Conservation (phyloP, 805 yeast genomes). For the Yarrowia sp. region DNA sequence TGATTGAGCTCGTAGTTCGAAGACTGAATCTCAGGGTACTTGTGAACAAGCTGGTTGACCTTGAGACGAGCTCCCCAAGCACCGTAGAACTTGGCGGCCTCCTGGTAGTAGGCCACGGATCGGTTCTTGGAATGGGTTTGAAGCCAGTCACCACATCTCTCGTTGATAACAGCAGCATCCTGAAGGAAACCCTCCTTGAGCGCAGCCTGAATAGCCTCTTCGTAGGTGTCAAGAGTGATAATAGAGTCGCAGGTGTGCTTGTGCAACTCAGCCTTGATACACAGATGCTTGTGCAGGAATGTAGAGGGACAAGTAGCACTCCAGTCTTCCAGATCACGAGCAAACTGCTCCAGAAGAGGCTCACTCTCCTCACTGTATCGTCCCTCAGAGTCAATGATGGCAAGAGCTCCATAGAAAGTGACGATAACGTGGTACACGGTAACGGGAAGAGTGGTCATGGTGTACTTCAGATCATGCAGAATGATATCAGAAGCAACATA, state of each 20-base stretch:
- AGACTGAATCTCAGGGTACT: conserved; percentile 50
- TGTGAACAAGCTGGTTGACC: conserved; percentile 43
- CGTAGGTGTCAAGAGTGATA: conserved; percentile 55
- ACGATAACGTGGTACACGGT: conserved; percentile 45
- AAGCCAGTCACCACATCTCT: conserved; percentile 52
- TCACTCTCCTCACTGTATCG: conserved; percentile 43
- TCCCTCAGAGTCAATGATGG: conserved; percentile 45
- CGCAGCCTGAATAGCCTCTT: conserved; percentile 55
- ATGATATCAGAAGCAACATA: conserved; percentile 44
- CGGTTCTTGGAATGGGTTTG: conserved; percentile 52
- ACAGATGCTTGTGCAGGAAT: conserved; percentile 52
- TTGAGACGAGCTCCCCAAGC: conserved; percentile 45
- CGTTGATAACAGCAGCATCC: conserved; percentile 54
- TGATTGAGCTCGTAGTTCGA: conserved; percentile 33
- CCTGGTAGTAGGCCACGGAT: conserved; percentile 51
- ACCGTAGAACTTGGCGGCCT: conserved; percentile 48
- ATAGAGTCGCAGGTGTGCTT: conserved; percentile 49
- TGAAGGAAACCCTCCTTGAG: conserved; percentile 48
- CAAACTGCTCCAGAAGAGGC: conserved; percentile 45
- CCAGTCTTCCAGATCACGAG: conserved; percentile 50
- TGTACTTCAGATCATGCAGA: conserved; percentile 42
- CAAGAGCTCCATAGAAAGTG: conserved; percentile 45
- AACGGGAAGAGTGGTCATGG: conserved; percentile 43
- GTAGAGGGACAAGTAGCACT: conserved; percentile 51
- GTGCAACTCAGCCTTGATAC: conserved; percentile 51